Base-by-base conservation (phyloP, 2,329 filamentous ascomycete genomes). In the Fusarium hainanense region DNA sequence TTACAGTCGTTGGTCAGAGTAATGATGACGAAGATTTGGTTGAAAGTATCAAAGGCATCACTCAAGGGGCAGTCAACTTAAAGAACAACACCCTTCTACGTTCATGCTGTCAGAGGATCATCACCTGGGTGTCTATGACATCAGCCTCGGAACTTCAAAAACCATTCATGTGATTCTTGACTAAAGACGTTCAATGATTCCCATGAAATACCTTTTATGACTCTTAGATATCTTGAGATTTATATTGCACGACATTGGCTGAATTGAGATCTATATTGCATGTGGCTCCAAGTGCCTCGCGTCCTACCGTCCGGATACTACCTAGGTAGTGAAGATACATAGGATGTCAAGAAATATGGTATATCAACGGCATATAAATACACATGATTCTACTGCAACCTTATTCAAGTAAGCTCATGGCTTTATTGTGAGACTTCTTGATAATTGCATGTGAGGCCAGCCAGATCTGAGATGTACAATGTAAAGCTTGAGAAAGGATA, bases 91-190 rank as follows among this genome's bases (percentile, higher is more conserved):
- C 13, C n/a, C 21, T 23, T 20, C 21, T 25, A 18, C 20, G 8
- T n/a, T 14, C 8, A 49, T 65, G 63, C 23, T 64, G 54, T 64
- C 59, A 64, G 34, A 58, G 54, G 25, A 37, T 66, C 54, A 48
- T 64, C 63, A 59, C 54, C 11, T 10, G 27, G 42, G 34, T 40
- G 21, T 54, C 48, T 32, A 59, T 66, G 59, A 50, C 60, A 59
- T 64, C 63, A 66, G 50, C 4, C 27, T 21, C 20, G 32, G 27
- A 23, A 43, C 21, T 23, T 43, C 9, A 23, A 16, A 16, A 16
- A 18, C 14, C 14, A 10, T 43, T 25, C 41, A 43, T 43, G 41
- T 43, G 41, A 23, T 25, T 23, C 10, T 25, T 21, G 41, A 16
- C 41, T 37, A 37, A 37, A 25, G 21, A 25, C 41, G 14, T 23